Evolutionary conservation across 179 eudicot genomes (phyloP), one percentile per base, ranked within the genome.

Genomic region (Heliamphora pulchella): DNA sequence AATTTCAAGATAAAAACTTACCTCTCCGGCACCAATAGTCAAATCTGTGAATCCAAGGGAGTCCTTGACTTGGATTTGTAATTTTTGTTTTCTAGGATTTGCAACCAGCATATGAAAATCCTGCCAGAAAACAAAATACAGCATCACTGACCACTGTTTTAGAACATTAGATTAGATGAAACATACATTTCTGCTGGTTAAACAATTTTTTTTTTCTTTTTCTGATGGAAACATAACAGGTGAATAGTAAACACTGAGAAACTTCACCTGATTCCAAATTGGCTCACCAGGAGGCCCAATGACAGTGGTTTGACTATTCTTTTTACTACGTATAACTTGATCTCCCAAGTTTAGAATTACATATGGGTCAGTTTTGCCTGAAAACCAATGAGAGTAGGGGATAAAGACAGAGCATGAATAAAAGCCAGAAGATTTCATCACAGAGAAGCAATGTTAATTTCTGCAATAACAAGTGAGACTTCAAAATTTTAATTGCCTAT

Each of bases 221-320:
- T 43, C 31, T 47, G 22, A 18, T 58, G n/a, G 51, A 51, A 78
- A 22, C 50, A 75, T 39, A 20, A 14, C 57, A 2, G 14, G 46
- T 39, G 44, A 47, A 48, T 14, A 22, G 18, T n/a, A 9, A 61
- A n/a, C 18, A 51, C 58, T 15, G n/a, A 75, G 77, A 78, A 71
- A 82, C 39, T 51, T 85, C 81, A 93, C 98, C 94, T 96, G 99
- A 89, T 96, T 96, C 99, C 98, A 96, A 55, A 96, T 94, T 58
- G 99, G 98, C 83, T 94, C 89, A 75, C 99, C 99, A 79, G 99
- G 99, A 79, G 93, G 92, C 63, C 99, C 99, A 50, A 89, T 94
- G 80, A 96, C 90, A 78, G 98, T 94, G 69, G 99, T 96, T 86
- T 94, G 98, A 90, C 98, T 96, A 79, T 94, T 94, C 87, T 88